These are phyloP conservation scores for Erigeron philadelphicus DNA, from an alignment of 140 eudicot genomes.

Conservation along the genomic window DNA sequence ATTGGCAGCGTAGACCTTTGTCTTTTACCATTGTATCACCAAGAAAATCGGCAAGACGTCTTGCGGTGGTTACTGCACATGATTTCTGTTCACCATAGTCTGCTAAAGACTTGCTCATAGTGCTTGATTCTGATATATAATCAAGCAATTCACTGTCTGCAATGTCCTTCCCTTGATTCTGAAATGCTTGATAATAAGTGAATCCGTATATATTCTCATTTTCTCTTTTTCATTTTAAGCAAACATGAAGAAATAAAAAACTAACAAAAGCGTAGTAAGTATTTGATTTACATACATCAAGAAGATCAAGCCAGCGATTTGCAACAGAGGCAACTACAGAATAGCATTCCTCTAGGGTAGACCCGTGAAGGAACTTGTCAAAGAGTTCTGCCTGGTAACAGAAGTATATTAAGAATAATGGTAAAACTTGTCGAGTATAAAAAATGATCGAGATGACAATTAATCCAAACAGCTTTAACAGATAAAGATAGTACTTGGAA, in stretches of 20 bases:
- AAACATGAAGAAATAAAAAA: not conserved
- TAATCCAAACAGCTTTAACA: conserved; percentile 17
- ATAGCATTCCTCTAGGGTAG: conserved; percentile 95
- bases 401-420: conserved; percentile 9
- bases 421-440: conserved; percentile 1
- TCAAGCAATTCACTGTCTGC: conserved; percentile 95
- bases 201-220: not conserved
- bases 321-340: conserved; percentile 96
- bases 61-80: conserved; percentile 99
- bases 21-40: conserved; percentile 99
- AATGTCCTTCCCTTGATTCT: conserved; percentile 94
- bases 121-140: conserved; percentile 97
- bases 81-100: conserved; percentile 96
- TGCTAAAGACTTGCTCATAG: conserved; percentile 98
- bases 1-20: conserved; percentile 90
- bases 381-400: conserved; percentile 91
- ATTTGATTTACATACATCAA: conserved; percentile 65
- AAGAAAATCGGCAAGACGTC: conserved; percentile 88
- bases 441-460: not conserved
- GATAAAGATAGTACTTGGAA: conserved; percentile 64
- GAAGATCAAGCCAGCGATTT: conserved; percentile 98
- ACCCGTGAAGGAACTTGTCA: conserved; percentile 92
- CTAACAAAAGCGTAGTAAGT: not conserved
- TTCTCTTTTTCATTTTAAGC: not conserved
- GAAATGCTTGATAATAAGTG: conserved; percentile 29